A percentile compares a stretch with the other conserved stretches of the same genome.
phyloP scores from a whole-genome alignment of 306 rosid species.

The Urtica urens region DNA sequence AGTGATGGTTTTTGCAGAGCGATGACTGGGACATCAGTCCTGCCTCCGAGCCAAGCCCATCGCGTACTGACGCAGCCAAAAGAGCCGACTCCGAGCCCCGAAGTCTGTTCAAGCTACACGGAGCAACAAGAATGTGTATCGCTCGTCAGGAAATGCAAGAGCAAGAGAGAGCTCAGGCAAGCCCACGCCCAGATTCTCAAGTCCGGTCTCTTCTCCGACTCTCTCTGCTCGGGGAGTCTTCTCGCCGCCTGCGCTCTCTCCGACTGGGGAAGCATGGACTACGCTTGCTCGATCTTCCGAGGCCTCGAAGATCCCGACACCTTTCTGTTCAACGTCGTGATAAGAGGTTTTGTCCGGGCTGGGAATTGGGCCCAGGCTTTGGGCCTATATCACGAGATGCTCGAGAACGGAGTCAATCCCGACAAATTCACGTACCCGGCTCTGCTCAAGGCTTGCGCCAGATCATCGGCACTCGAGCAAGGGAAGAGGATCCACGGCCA shows the following conservation, averaged over 20 bases:
- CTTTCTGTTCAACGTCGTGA: slow-evolving; percentile 61
- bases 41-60: slow-evolving; percentile 42
- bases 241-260: slow-evolving; percentile 62
- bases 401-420: slow-evolving; percentile 47
- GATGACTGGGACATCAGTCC: slow-evolving; percentile 77
- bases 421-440: slow-evolving; percentile 63
- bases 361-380: slow-evolving; percentile 42
- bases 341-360: slow-evolving; percentile 47
- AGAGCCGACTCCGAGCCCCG: slow-evolving; percentile 32
- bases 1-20: slow-evolving; percentile 9
- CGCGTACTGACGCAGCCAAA: slow-evolving; percentile 31
- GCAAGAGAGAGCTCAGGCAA: slow-evolving; percentile 57
- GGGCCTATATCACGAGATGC: slow-evolving; percentile 42
- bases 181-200: slow-evolving; percentile 58
- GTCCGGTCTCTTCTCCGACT: slow-evolving; percentile 45
- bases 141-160: slow-evolving; percentile 52
- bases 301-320: slow-evolving; percentile 53
- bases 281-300: slow-evolving; percentile 70
- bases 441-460: slow-evolving; percentile 65
- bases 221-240: slow-evolving; percentile 56
- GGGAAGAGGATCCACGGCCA: slow-evolving; percentile 65
- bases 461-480: slow-evolving; percentile 31
- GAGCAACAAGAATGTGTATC: slow-evolving; percentile 48
- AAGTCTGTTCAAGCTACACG: slow-evolving; percentile 32
- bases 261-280: slow-evolving; percentile 81